Base-by-base conservation (phyloP, 73 alveolate species). In the Urostyla sp. region DNA sequence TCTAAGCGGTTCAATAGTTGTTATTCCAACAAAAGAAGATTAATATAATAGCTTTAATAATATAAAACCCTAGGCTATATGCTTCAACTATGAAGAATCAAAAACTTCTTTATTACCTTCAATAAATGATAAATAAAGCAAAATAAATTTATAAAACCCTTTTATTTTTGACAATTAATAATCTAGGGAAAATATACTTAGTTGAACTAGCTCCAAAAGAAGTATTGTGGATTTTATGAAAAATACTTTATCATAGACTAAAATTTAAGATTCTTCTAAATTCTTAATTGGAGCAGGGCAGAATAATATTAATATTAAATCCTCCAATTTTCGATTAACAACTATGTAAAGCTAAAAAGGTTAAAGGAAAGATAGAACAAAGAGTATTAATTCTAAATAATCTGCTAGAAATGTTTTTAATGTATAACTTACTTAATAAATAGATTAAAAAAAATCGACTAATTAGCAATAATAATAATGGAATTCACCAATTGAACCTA, bases 181-280 rank as follows among this genome's bases (percentile, higher is more conserved):
- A n/a, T n/a, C n/a, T n/a, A n/a, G n/a, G n/a, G n/a, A n/a, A n/a
- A n/a, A n/a, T n/a, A n/a, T n/a, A n/a, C n/a, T 63, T 57, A 63
- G 61, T 38, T 15, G 79, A 10, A 60, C 60, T 10, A 50, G 79
- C 23, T 63, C 79, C 18, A 63, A 63, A 38, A 63, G 79, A 63
- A 63, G 44, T 37, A 63, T 63, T 63, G 15, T 40, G 1, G 61
- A 63, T 4, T 63, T 63, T 38, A 63, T 63, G 79, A 34, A 38
- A 63, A 63, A 63, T 63, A 63, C 79, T 27, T 43, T 63, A 8
- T 57, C 79, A 37, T 20, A 10, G 2, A 63, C 79, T 5, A 63
- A 63, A 28, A 63, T 63, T 16, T 38, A 37, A 10, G 28, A 31
- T 63, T 43, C n/a, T 13, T 13, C 21, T 43, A 26, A 8, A 5